Evolutionary conservation across 1,139 yeast species (phyloP).

Genomic region (Debaryomyces singareniensis): DNA sequence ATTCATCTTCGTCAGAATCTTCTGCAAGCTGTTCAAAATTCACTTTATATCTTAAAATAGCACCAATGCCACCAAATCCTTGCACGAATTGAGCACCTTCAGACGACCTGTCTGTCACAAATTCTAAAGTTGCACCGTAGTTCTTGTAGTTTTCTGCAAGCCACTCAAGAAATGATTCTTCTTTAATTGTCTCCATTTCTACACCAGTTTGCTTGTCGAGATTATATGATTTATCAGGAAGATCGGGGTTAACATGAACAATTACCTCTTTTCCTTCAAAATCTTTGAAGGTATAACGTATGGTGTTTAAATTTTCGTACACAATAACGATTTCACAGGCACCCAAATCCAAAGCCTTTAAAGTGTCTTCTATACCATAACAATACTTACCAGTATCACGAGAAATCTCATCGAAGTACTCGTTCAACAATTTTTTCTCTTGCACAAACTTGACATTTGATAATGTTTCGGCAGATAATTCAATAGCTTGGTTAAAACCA

Average conservation of each 20-base stretch:
- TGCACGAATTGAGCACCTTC: conserved; percentile 98
- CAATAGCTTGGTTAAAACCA: conserved; percentile 98
- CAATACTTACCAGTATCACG: conserved; percentile 96
- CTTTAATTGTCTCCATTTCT: conserved; percentile 82
- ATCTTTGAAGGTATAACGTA: conserved; percentile 81
- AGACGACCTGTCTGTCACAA: conserved; percentile 91
- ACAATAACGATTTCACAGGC: conserved; percentile 92
- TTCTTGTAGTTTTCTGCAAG: conserved; percentile 91
- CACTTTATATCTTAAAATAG: conserved; percentile 89
- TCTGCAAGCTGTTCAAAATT: conserved; percentile 92
- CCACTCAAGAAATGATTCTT: conserved; percentile 89
- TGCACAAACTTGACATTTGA: conserved; percentile 96
- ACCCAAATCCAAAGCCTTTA: conserved; percentile 93
- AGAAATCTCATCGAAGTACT: conserved; percentile 92
- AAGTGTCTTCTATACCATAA: conserved; percentile 93
- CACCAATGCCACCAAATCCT: conserved; percentile 99
- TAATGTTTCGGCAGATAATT: conserved; percentile 91
- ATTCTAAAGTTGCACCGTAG: conserved; percentile 92
- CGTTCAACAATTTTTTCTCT: conserved; percentile 90
- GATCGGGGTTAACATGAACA: conserved; percentile 65
- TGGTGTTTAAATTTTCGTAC: conserved; percentile 80
- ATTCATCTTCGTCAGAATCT: conserved; percentile 81
- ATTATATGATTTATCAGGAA: conserved; percentile 71
- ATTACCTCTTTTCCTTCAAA: conserved; percentile 73
- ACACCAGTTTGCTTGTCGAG: conserved; percentile 80